phyloP scores from a whole-genome alignment of 2,329 filamentous ascomycete genomes.

The Dissoconium aciculare region DNA sequence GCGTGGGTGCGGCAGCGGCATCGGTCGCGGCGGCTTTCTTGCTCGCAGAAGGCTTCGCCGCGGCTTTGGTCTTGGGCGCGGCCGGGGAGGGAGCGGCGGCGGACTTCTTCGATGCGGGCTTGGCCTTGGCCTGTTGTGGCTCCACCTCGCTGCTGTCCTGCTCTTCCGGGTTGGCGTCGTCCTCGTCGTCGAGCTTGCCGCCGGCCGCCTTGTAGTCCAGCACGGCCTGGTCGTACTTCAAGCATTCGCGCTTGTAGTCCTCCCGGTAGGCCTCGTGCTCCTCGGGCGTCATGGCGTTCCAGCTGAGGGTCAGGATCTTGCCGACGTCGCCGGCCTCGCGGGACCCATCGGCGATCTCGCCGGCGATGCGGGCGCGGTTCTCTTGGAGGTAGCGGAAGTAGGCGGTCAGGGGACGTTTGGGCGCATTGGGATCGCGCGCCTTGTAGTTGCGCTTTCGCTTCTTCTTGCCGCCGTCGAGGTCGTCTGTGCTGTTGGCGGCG shows the following conservation, averaged over 20 bases:
- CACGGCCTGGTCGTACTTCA: slow-evolving; percentile 41
- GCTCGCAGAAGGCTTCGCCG: slow-evolving; percentile 1
- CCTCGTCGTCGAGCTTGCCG: slow-evolving; percentile 21
- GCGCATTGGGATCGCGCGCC: slow-evolving; percentile 67
- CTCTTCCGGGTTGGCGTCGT: slow-evolving; percentile 23
- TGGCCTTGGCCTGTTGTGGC: slow-evolving; percentile 4
- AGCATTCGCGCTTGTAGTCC: slow-evolving; percentile 43
- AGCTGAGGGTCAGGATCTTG: slow-evolving; percentile 72
- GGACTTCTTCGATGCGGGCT: slow-evolving; percentile 12
- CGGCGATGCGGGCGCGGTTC: slow-evolving; percentile 65
- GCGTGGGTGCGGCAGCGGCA: slow-evolving; percentile 9
- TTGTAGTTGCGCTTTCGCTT: slow-evolving; percentile 31
- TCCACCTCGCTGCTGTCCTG: slow-evolving; percentile 22
- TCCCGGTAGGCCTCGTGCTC: slow-evolving; percentile 57
- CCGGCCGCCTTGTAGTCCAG: slow-evolving; percentile 41
- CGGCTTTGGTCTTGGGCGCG: slow-evolving; percentile 8
- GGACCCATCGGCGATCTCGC: slow-evolving; percentile 49
- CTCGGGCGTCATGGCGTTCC: slow-evolving; percentile 58
- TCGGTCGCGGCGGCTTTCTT: slow-evolving; percentile 5
- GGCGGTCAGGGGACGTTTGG: slow-evolving; percentile 83
- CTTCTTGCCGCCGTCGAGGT: slow-evolving; percentile 15
- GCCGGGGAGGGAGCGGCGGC: slow-evolving; percentile 7
- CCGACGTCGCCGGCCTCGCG: slow-evolving; percentile 70
- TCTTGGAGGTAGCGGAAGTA: slow-evolving; percentile 93
- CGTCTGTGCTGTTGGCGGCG: not conserved